Conservation (phyloP, 371 early-diverging fungal species). For the Rhizomucor miehei region DNA sequence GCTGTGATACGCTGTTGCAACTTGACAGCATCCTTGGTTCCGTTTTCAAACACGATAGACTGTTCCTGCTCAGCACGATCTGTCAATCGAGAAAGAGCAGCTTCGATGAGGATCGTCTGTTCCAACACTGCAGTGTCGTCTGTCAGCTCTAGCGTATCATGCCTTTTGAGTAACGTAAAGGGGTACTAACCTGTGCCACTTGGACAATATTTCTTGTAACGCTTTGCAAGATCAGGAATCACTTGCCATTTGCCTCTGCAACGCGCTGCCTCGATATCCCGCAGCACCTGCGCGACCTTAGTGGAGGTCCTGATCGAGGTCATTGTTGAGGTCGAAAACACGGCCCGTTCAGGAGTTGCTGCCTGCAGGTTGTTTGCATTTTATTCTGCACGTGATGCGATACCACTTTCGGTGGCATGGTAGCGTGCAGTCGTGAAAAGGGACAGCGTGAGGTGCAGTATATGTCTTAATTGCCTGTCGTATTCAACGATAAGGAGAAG, state of each 20-base stretch:
- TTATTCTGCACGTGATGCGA: no score
- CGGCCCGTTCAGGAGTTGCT: no score
- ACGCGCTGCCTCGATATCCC: conserved; percentile 53
- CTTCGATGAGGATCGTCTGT: conserved; percentile 3
- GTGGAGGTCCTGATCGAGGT: conserved; percentile 1
- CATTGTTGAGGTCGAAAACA: no score
- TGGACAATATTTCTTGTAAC: conserved; percentile 60
- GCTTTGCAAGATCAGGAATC: conserved; percentile 58
- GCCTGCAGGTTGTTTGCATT: no score
- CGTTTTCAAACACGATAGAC: not conserved
- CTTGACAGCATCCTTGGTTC: no score
- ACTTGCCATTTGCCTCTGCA: conserved; percentile 52
- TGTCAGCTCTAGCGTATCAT: not conserved
- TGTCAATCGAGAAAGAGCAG: not conserved
- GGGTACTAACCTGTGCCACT: conserved; percentile 52
- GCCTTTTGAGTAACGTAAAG: not conserved
- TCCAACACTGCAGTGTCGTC: conserved; percentile 1
- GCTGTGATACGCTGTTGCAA: not conserved
- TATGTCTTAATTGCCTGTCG: no score
- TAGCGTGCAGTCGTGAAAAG: no score
- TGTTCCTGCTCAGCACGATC: not conserved
- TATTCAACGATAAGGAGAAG: no score
- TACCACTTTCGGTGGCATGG: no score
- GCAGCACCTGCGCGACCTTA: conserved; percentile 26
- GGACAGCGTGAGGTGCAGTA: no score